Conservation (phyloP, 371 early-diverging fungal species). For the Mucor irregularis region DNA sequence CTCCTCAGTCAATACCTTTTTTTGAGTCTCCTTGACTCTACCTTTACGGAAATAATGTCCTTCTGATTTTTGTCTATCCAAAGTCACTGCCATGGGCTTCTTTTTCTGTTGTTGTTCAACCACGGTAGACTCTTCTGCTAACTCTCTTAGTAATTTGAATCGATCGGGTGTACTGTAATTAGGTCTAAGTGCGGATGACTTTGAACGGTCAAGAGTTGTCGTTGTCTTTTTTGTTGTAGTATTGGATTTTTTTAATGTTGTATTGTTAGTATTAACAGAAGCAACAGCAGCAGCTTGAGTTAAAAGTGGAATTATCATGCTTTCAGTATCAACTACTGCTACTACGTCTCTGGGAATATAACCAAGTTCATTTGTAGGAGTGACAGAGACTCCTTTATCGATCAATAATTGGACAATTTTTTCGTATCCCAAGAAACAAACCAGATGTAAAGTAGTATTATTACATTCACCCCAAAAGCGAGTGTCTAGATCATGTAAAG, state of each 20-base stretch:
- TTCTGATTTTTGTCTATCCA: conserved; percentile 14
- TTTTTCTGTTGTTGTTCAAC: background rate
- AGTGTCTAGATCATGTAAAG: conserved; percentile 31
- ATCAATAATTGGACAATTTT: conserved; percentile 10
- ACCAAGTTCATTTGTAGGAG: conserved; percentile 24
- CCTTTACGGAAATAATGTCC: conserved; percentile 24
- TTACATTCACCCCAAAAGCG: conserved; percentile 32
- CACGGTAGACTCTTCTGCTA: conserved; percentile 20
- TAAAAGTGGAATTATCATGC: background rate
- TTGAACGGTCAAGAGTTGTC: background rate
- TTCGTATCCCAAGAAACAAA: conserved; percentile 17
- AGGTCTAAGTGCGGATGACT: conserved; percentile 7
- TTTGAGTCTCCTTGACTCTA: conserved; percentile 26
- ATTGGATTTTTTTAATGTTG: background rate
- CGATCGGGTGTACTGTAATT: conserved; percentile 27
- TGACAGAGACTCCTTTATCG: conserved; percentile 19
- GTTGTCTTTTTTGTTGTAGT: background rate
- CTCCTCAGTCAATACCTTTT: conserved; percentile 24
- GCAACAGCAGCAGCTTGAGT: background rate
- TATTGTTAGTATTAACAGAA: background rate
- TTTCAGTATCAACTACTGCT: too few relatives aligned
- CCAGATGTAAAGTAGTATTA: conserved; percentile 29
- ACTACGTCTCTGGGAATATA: conserved; percentile 22
- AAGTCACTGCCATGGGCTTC: background rate
- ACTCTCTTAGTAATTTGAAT: conserved; percentile 21